Conservation (phyloP, 345 rosid genomes). For the Lagerstroemia speciosa region DNA sequence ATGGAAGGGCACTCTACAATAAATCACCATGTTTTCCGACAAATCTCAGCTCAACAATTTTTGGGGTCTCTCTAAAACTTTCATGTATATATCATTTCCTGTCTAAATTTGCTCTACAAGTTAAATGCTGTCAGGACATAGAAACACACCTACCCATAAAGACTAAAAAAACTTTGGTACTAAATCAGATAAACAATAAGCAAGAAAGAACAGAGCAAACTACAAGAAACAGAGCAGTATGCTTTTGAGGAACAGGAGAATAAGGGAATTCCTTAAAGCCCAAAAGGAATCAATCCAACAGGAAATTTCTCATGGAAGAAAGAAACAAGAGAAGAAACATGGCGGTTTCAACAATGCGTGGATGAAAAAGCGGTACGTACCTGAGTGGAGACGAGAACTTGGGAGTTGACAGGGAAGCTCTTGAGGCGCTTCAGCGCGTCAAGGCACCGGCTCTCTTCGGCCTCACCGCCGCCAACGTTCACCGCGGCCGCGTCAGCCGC, state of each 20-base stretch:
- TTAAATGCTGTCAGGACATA: neutral
- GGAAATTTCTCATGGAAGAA: neutral
- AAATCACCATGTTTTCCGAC: neutral
- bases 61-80: neutral
- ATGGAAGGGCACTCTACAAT: neutral
- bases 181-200: neutral
- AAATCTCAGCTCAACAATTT: neutral
- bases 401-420: conserved; percentile 21
- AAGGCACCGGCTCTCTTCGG: conserved; percentile 30
- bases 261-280: neutral
- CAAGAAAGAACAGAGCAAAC: neutral
- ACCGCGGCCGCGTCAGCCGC: conserved; percentile 34
- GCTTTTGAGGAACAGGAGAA: neutral
- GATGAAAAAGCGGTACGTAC: conserved; percentile 4
- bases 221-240: neutral
- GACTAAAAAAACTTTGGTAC: neutral
- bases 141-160: neutral
- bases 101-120: neutral
- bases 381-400: conserved; percentile 38
- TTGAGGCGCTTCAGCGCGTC: conserved; percentile 35
- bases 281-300: neutral
- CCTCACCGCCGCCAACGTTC: conserved; percentile 13
- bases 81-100: neutral
- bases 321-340: neutral
- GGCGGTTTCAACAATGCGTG: neutral